These are phyloP conservation scores for Colletotrichum nymphaeae DNA, from an alignment of 2,329 filamentous ascomycete genomes.

Conservation along the genomic window DNA sequence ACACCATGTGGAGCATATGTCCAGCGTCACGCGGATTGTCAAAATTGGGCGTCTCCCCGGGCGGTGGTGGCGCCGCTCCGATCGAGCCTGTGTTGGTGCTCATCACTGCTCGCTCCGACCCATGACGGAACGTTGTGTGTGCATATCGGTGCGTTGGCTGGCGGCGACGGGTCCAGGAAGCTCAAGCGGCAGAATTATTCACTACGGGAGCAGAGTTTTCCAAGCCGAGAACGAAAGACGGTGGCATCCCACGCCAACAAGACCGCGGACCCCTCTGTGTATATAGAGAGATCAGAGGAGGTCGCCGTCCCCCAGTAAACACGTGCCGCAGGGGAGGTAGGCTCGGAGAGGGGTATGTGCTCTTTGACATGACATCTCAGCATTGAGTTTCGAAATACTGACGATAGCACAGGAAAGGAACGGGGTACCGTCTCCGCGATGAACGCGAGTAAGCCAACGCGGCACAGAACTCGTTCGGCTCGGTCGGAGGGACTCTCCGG, in stretches of 20 bases:
- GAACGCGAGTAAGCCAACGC: not conserved
- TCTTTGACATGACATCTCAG: slow-evolving; percentile 8
- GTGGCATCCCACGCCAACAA: not conserved
- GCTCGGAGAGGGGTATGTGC: not conserved
- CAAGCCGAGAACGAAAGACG: not conserved
- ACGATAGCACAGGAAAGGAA: not conserved
- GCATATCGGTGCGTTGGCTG: not conserved
- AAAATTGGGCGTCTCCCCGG: slow-evolving; percentile 33
- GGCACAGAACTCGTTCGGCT: not conserved
- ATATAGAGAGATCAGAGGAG: not conserved
- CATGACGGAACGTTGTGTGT: slow-evolving; percentile 5
- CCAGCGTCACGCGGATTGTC: slow-evolving; percentile 27
- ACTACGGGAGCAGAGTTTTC: not conserved
- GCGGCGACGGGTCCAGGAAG: not conserved
- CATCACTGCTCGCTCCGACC: slow-evolving; percentile 22
- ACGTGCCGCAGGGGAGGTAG: not conserved
- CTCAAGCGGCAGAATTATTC: not conserved
- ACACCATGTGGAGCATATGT: slow-evolving; percentile 7
- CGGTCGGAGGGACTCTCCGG: not conserved
- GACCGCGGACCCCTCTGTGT: not conserved
- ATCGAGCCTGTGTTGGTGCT: slow-evolving; percentile 12
- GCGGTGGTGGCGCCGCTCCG: slow-evolving; percentile 31
- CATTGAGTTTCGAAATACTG: slow-evolving; percentile 13
- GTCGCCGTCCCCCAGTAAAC: not conserved
- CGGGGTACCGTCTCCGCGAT: not conserved